phyloP scores from a whole-genome alignment of 2,329 filamentous ascomycete genomes.

The Aspergillus caelatus region DNA sequence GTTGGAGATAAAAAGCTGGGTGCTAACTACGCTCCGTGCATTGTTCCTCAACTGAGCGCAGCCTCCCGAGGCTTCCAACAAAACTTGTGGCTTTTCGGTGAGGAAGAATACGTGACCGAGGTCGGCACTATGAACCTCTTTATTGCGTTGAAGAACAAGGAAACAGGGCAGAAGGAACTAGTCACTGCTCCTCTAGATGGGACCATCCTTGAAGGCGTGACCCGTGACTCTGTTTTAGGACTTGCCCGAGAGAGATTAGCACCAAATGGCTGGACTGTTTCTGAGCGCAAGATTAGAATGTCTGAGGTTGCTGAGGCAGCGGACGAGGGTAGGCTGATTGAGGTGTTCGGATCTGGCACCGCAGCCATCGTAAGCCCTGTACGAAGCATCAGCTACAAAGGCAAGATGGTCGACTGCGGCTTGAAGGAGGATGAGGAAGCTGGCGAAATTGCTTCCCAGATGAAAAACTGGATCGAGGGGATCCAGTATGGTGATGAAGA shows the following conservation, averaged over 20 bases:
- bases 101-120: constrained; percentile 94
- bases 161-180: constrained; percentile 88
- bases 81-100: constrained; percentile 96
- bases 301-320: constrained; percentile 78
- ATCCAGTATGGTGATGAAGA: constrained; percentile 95
- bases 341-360: constrained; percentile 92
- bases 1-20: constrained; percentile 98
- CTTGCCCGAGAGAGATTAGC: constrained; percentile 81
- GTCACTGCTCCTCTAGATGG: constrained; percentile 95
- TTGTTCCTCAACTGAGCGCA: constrained; percentile 92
- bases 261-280: constrained; percentile 84
- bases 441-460: constrained; percentile 78
- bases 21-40: constrained; percentile 98
- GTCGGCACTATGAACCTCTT: constrained; percentile 99
- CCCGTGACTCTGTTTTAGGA: constrained; percentile 83
- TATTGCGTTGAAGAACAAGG: constrained; percentile 78
- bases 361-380: constrained; percentile 93
- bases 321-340: constrained; percentile 80
- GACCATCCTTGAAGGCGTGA: constrained; percentile 94
- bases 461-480: constrained; percentile 96
- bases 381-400: constrained; percentile 85
- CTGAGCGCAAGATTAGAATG: constrained; percentile 93
- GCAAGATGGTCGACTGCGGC: constrained; percentile 78
- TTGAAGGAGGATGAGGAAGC: constrained; percentile 80
- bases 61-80: constrained; percentile 93